phyloP scores from a whole-genome alignment of 2,329 filamentous ascomycete species.

The Diaporthe eres region DNA sequence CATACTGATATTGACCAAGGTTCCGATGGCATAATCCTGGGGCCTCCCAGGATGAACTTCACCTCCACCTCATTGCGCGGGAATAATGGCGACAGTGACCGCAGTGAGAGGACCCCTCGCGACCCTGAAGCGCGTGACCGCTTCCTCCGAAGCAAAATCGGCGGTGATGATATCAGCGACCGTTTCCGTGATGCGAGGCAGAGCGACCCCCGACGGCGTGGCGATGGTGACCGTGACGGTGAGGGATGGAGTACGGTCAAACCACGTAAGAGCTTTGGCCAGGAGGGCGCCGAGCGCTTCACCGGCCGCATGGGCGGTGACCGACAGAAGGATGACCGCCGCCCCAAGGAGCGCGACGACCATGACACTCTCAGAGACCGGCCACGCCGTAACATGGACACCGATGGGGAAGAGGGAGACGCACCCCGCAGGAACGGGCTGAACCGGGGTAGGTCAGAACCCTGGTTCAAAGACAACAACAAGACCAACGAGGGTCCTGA shows the following conservation, averaged over 20 bases:
- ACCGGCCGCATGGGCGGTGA: conserved; percentile 73
- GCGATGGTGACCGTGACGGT: conserved; percentile 70
- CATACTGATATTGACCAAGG: conserved; percentile 58
- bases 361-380: conserved; percentile 67
- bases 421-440: conserved; percentile 74
- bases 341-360: conserved; percentile 68
- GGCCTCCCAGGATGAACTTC: conserved; percentile 86
- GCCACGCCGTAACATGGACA: conserved; percentile 64
- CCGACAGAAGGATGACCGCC: conserved; percentile 59
- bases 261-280: conserved; percentile 80
- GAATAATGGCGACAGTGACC: conserved; percentile 58
- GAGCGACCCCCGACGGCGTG: conserved; percentile 66
- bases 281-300: conserved; percentile 80
- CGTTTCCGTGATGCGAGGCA: conserved; percentile 63
- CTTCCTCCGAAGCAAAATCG: conserved; percentile 69
- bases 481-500: conserved; percentile 51
- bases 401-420: conserved; percentile 66
- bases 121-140: conserved; percentile 69
- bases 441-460: conserved; percentile 76
- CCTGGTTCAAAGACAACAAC: conserved; percentile 76
- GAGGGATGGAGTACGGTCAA: conserved; percentile 84
- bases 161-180: conserved; percentile 65
- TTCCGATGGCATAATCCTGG: conserved; percentile 86
- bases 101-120: conserved; percentile 67
- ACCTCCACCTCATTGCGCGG: conserved; percentile 76